A percentile compares a stretch with the other conserved stretches of the same genome.
Evolutionary conservation across 2,329 filamentous ascomycete genomes (phyloP).

Genomic region (Apiospora marii): DNA sequence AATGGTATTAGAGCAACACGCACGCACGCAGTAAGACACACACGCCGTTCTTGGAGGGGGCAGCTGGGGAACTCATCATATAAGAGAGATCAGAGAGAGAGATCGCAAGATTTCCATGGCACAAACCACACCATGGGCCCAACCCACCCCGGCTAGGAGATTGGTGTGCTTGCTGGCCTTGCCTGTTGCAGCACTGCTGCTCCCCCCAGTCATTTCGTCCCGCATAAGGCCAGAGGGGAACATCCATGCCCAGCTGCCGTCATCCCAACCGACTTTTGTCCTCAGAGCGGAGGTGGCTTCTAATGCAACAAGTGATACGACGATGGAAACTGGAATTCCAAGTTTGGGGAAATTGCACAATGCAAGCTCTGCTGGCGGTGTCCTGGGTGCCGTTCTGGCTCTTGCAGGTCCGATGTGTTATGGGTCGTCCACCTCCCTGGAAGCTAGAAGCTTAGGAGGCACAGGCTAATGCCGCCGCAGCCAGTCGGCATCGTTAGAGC

Average conservation of each 20-base stretch:
- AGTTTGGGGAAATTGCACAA: conserved; percentile 37
- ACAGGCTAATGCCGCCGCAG: conserved; percentile 23
- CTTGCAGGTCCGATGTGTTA: neutral
- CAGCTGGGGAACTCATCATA: conserved; percentile 33
- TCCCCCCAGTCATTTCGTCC: conserved; percentile 31
- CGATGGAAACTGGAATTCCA: conserved; percentile 32
- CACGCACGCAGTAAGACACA: neutral
- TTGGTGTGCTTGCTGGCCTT: conserved; percentile 24
- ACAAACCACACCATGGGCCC: conserved; percentile 18
- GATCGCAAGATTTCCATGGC: conserved; percentile 17
- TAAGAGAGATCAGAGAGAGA: conserved; percentile 28
- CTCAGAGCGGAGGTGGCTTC: conserved; percentile 26
- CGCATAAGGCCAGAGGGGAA: conserved; percentile 30
- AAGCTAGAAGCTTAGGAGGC: neutral
- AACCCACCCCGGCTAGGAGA: conserved; percentile 7
- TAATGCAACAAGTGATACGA: conserved; percentile 30
- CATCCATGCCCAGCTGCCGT: conserved; percentile 20
- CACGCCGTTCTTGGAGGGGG: neutral
- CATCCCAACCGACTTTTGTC: conserved; percentile 19
- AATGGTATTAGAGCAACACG: conserved; percentile 23
- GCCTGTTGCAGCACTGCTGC: too few relatives aligned
- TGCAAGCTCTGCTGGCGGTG: conserved; percentile 29
- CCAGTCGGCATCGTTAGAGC: conserved; percentile 30
- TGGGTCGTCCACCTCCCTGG: neutral
- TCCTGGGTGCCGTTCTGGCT: neutral